Base-by-base conservation (phyloP, 2,329 filamentous ascomycete species). In the Hypoxylon sp. region DNA sequence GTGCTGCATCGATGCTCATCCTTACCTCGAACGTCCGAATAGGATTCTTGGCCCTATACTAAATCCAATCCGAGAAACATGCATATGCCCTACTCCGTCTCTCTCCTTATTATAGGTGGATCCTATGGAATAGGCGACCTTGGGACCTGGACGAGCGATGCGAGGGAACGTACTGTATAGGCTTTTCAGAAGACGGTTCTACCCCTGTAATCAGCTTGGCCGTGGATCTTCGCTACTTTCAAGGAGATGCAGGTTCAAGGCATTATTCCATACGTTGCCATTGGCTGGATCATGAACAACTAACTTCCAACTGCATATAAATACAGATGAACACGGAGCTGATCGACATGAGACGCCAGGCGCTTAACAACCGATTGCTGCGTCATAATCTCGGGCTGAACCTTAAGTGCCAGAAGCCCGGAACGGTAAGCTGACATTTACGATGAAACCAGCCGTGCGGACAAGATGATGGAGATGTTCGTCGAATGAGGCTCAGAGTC, bases 1-100 rank as follows among this genome's bases (percentile, higher is more conserved):
- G 28, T 38, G 49, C 32, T 49, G 49, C 49, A 50, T 28, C 44
- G 14, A 22, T 28, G 24, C 24, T n/a, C 40, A 48, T 53, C 46
- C 14, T 53, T 63, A 20, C 53, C 53, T 20, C 26, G 5, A 44
- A 33, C 9, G 14, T 38, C 7, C 8, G 22, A 14, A n/a, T 12
- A 38, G 32, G 36, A 55, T 42, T 32, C 26, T 50, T 36, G 12
- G 46, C 48, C 33, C 40, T 30, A 16, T 20, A 36, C n/a, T 58
- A 44, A 42, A 16, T 50, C 30, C 18, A n/a, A 46, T 20, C 7
- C 14, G 9, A 11, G 16, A 38, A n/a, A n/a, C 42, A 46, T 46
- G 14, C 2, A 45, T 45, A n/a, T 26, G 42, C 42, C 42, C 36
- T 38, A 6, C 36, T 33, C 2, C 8, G n/a, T 16, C 26, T 38